Evolutionary conservation across 2,329 filamentous ascomycete genomes (phyloP).

Genomic region (Ilyonectria destructans): DNA sequence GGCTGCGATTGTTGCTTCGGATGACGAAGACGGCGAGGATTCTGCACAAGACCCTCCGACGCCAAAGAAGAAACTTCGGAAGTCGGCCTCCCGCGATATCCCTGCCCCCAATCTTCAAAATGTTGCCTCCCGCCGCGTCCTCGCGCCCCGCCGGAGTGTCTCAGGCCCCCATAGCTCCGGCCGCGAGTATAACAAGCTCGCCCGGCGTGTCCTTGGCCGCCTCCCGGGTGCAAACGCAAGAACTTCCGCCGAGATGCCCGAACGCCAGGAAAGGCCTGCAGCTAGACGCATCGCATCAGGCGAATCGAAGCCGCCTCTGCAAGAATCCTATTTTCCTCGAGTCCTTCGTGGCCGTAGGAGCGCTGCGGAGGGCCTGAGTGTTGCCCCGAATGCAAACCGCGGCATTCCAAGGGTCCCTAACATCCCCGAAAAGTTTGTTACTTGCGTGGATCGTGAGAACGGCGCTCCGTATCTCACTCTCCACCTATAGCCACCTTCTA

Average conservation of each 20-base stretch:
- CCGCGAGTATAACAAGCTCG: constrained; percentile 46
- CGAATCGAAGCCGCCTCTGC: constrained; percentile 34
- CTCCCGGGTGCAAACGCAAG: constrained; percentile 42
- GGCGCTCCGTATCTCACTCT: constrained; percentile 51
- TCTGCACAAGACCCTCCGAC: constrained; percentile 43
- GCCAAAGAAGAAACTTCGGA: constrained; percentile 68
- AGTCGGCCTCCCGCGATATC: constrained; percentile 65
- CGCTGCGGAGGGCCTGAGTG: constrained; percentile 54
- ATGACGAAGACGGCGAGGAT: constrained; percentile 52
- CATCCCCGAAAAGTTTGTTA: constrained; percentile 61
- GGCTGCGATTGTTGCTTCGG: constrained; percentile 55
- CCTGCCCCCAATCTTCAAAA: constrained; percentile 54
- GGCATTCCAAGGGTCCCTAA: constrained; percentile 63
- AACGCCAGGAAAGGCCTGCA: constrained; percentile 34
- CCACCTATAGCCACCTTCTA: constrained; percentile 40
- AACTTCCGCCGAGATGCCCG: constrained; percentile 37
- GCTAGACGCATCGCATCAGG: constrained; percentile 41
- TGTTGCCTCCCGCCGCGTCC: constrained; percentile 46
- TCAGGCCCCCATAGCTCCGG: constrained; percentile 43
- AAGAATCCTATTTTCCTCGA: constrained; percentile 44
- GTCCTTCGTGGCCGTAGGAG: constrained; percentile 48
- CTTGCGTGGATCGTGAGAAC: constrained; percentile 56
- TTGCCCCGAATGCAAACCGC: constrained; percentile 63
- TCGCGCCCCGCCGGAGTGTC: constrained; percentile 49
- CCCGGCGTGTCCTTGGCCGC: constrained; percentile 47